Evolutionary conservation across 2,329 filamentous ascomycete species (phyloP).

Genomic region (Zarea fungicola): DNA sequence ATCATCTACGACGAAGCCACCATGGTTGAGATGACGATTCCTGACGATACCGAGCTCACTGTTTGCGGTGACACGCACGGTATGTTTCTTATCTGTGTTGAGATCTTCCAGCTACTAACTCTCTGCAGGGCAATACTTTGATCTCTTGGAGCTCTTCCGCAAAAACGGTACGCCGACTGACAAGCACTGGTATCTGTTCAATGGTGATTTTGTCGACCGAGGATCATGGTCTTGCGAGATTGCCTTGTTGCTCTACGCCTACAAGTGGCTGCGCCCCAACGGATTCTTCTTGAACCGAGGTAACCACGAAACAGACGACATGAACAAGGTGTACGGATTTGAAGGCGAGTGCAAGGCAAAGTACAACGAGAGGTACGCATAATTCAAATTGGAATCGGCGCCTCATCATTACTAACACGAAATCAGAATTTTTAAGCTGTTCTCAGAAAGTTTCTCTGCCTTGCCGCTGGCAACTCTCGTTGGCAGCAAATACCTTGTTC

Average conservation of each 20-base stretch:
- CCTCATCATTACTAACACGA: constrained; percentile 6
- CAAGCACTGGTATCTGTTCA: constrained; percentile 93
- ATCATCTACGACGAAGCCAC: constrained; percentile 89
- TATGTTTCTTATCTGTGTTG: constrained; percentile 33
- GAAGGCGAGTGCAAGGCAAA: constrained; percentile 98
- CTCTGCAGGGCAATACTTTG: constrained; percentile 87
- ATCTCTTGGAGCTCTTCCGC: constrained; percentile 92
- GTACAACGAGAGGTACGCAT: constrained; percentile 71
- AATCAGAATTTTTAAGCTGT: constrained; percentile 79
- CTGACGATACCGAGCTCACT: constrained; percentile 72
- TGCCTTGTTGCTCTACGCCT: constrained; percentile 84
- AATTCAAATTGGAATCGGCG: not conserved
- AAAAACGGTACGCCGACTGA: constrained; percentile 81
- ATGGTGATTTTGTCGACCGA: constrained; percentile 96
- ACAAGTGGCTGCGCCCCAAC: constrained; percentile 89
- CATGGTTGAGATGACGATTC: constrained; percentile 89
- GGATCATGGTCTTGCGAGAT: constrained; percentile 99
- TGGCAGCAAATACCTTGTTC: constrained; percentile 82
- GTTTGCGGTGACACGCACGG: constrained; percentile 97
- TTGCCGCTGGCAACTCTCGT: constrained; percentile 88
- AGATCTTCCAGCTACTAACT: constrained; percentile 16
- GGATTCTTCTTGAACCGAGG: constrained; percentile 94
- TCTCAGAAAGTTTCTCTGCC: constrained; percentile 96
- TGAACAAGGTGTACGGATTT: constrained; percentile 98
- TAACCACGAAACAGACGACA: constrained; percentile 98